These are phyloP conservation scores for Pichia pseudocactophila DNA, from an alignment of 805 yeast species.

Conservation along the genomic window DNA sequence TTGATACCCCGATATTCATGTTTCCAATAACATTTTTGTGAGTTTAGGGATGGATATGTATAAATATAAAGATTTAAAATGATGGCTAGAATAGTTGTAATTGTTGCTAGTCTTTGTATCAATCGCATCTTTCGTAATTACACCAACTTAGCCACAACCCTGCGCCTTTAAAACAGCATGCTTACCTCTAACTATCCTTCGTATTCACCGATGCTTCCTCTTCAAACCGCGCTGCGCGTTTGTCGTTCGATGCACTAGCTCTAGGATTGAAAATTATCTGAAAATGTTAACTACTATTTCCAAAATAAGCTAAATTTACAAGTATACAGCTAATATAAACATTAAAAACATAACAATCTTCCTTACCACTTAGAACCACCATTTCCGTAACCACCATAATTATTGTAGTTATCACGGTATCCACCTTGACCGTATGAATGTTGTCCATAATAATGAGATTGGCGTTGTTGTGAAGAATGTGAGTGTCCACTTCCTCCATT, in stretches of 20 bases:
- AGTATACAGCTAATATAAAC: not conserved
- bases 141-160: no score
- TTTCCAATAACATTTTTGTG: slow-evolving; percentile 57
- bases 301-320: not conserved
- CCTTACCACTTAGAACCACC: not conserved
- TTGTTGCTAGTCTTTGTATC: slow-evolving; percentile 13
- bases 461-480: slow-evolving; percentile 7
- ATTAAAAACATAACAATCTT: not conserved
- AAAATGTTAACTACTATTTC: no score
- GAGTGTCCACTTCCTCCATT: slow-evolving; percentile 6
- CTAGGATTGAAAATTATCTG: no score
- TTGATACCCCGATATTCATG: slow-evolving; percentile 19
- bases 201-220: no score
- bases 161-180: not conserved
- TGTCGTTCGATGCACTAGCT: no score
- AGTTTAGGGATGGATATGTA: slow-evolving; percentile 61
- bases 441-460: slow-evolving; percentile 3
- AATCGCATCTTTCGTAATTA: slow-evolving; percentile 4
- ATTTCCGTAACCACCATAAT: slow-evolving; percentile 8
- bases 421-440: slow-evolving; percentile 1
- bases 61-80: slow-evolving; percentile 55
- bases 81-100: slow-evolving; percentile 33
- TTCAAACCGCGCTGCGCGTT: no score
- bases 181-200: not conserved
- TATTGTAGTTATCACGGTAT: slow-evolving; percentile 9